Evolutionary conservation across 352 stramenopile species (phyloP).

Genomic region (Phytophthora pistaciae): DNA sequence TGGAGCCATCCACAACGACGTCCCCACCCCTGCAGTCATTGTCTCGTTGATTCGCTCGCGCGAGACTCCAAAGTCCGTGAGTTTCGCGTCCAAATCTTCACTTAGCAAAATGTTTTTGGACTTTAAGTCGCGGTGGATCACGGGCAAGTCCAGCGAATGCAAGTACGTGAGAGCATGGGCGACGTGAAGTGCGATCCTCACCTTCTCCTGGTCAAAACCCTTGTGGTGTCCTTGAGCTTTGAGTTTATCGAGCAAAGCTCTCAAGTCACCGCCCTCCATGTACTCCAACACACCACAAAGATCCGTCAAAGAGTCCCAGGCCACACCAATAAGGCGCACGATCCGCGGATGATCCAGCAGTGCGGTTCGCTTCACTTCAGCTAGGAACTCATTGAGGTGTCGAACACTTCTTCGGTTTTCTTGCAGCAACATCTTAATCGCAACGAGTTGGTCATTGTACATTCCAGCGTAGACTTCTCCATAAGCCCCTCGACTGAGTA

Average conservation of each 20-base stretch:
- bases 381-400: conserved; percentile 16
- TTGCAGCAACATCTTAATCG: conserved; percentile 41
- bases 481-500: conserved; percentile 38
- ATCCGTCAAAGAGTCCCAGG: conserved; percentile 49
- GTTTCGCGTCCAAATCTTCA: conserved; percentile 36
- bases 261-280: conserved; percentile 50
- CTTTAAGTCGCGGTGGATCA: conserved; percentile 73
- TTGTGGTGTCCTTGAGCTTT: background rate
- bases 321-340: conserved; percentile 46
- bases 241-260: conserved; percentile 31
- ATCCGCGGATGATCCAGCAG: conserved; percentile 50
- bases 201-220: conserved; percentile 37
- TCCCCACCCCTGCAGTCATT: conserved; percentile 40
- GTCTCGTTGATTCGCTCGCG: conserved; percentile 8
- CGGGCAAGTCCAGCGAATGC: conserved; percentile 39
- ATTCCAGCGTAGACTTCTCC: conserved; percentile 42
- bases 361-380: conserved; percentile 47
- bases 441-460: conserved; percentile 38
- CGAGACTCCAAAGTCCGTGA: conserved; percentile 49
- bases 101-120: conserved; percentile 64
- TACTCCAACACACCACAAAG: conserved; percentile 49
- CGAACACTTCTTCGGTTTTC: conserved; percentile 38
- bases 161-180: conserved; percentile 54
- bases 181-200: conserved; percentile 45
- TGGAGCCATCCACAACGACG: conserved; percentile 6